phyloP scores from a whole-genome alignment of 208 protist genomes.

The Novymonas esmeraldas region DNA sequence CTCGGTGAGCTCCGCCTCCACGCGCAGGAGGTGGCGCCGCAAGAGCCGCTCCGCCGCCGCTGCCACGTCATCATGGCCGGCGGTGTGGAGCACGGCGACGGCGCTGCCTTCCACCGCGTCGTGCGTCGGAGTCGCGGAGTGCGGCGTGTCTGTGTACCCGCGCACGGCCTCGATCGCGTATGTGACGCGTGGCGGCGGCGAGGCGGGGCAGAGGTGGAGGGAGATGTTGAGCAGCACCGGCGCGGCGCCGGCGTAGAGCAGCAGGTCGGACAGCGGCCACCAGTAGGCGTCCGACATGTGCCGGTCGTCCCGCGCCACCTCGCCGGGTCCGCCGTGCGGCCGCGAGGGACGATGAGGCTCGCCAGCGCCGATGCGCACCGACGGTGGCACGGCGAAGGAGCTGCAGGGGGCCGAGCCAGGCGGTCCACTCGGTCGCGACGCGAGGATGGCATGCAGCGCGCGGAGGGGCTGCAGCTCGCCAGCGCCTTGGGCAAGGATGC shows the following conservation, averaged over 20 bases:
- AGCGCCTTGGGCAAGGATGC: constrained; percentile 55
- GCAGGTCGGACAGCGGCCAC: constrained; percentile 95
- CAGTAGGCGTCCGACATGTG: too few relatives aligned
- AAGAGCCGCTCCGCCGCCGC: neutral
- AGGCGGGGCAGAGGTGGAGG: constrained; percentile 34
- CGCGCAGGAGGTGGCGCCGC: constrained; percentile 11
- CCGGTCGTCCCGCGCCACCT: too few relatives aligned
- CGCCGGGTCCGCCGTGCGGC: neutral
- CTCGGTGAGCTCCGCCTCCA: neutral
- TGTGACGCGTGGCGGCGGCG: neutral
- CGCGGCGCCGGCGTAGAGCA: constrained; percentile 71
- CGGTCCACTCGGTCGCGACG: neutral
- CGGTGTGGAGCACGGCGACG: neutral
- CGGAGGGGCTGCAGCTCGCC: constrained; percentile 55
- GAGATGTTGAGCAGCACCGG: constrained; percentile 95
- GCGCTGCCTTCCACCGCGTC: too few relatives aligned
- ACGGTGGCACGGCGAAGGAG: constrained; percentile 22
- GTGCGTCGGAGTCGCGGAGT: too few relatives aligned
- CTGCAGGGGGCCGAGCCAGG: neutral
- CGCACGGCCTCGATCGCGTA: neutral
- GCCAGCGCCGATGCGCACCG: constrained; percentile 6
- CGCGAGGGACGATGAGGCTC: neutral
- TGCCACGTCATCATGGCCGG: neutral
- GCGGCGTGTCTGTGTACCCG: too few relatives aligned
- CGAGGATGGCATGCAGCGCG: constrained; percentile 31